Evolutionary conservation across 208 protist genomes (phyloP).

Genomic region (Leishmania major): DNA sequence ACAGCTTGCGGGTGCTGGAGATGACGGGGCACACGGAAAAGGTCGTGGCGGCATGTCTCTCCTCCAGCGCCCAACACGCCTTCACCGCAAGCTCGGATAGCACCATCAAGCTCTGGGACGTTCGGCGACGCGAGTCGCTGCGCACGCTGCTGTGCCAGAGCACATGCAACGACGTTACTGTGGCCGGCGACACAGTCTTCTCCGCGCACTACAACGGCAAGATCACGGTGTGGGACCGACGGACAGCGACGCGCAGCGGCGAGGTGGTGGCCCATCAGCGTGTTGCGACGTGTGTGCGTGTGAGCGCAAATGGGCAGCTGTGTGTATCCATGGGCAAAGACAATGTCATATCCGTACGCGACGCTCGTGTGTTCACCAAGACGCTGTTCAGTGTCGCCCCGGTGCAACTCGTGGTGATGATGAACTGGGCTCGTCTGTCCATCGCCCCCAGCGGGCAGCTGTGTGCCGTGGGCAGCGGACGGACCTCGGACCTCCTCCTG

Average conservation of each 20-base stretch:
- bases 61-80: constrained; percentile 52
- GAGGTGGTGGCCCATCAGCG: constrained; percentile 54
- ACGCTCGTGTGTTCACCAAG: constrained; percentile 50
- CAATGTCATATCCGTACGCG: constrained; percentile 56
- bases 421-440: constrained; percentile 60
- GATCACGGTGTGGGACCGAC: constrained; percentile 61
- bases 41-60: constrained; percentile 65
- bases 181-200: constrained; percentile 49
- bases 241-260: constrained; percentile 27
- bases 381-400: constrained; percentile 40
- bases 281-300: constrained; percentile 60
- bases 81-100: constrained; percentile 73
- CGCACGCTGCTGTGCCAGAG: constrained; percentile 62
- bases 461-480: constrained; percentile 54
- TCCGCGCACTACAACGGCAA: constrained; percentile 79
- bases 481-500: constrained; percentile 25
- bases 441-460: constrained; percentile 43
- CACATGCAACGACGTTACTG: constrained; percentile 68
- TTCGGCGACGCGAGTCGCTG: constrained; percentile 38
- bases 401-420: constrained; percentile 39
- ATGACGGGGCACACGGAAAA: constrained; percentile 74
- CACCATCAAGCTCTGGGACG: constrained; percentile 78
- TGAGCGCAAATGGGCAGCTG: constrained; percentile 36
- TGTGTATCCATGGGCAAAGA: constrained; percentile 72
- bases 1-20: constrained; percentile 56